A percentile compares a stretch with the other conserved stretches of the same genome.
Evolutionary conservation across 2,329 filamentous ascomycete species (phyloP).

Genomic region (Colletotrichum plurivorum): DNA sequence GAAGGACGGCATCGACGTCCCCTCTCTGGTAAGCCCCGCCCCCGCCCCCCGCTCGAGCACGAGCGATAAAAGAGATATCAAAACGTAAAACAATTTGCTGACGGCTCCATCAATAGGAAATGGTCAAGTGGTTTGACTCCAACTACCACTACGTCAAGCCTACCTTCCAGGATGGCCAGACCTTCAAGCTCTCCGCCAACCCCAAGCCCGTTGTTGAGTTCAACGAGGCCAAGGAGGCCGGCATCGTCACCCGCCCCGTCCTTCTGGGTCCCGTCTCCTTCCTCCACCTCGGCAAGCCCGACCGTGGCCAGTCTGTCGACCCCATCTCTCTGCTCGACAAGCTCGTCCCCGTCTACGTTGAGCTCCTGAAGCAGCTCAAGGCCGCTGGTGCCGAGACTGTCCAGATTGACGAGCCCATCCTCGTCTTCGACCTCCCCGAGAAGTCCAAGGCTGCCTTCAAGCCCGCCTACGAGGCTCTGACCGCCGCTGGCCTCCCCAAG

Average conservation of each 20-base stretch:
- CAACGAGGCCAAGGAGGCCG: constrained; percentile 97
- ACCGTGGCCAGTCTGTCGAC: constrained; percentile 92
- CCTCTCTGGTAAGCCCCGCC: constrained; percentile 68
- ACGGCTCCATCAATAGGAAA: constrained; percentile 69
- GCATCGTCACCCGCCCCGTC: constrained; percentile 92
- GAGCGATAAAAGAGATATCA: constrained; percentile 55
- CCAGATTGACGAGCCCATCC: constrained; percentile 97
- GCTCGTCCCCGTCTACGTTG: constrained; percentile 93
- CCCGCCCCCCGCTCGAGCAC: constrained; percentile 27
- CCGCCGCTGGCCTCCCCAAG: constrained; percentile 84
- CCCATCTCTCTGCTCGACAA: constrained; percentile 95
- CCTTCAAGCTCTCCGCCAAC: constrained; percentile 87
- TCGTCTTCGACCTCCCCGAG: constrained; percentile 92
- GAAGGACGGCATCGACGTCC: constrained; percentile 93
- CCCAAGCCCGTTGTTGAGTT: constrained; percentile 97
- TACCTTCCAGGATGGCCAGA: constrained; percentile 96
- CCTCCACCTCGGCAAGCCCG: constrained; percentile 97
- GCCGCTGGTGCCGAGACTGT: constrained; percentile 95
- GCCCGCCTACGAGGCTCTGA: constrained; percentile 94
- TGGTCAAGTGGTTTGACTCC: constrained; percentile 99
- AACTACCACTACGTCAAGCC: constrained; percentile 99
- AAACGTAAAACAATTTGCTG: constrained; percentile 26
- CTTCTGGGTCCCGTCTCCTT: constrained; percentile 97
- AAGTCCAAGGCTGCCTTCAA: constrained; percentile 98
- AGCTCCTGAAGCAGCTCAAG: constrained; percentile 95